phyloP scores from a whole-genome alignment of 805 yeast genomes.

The Ogataea chonburiensis region DNA sequence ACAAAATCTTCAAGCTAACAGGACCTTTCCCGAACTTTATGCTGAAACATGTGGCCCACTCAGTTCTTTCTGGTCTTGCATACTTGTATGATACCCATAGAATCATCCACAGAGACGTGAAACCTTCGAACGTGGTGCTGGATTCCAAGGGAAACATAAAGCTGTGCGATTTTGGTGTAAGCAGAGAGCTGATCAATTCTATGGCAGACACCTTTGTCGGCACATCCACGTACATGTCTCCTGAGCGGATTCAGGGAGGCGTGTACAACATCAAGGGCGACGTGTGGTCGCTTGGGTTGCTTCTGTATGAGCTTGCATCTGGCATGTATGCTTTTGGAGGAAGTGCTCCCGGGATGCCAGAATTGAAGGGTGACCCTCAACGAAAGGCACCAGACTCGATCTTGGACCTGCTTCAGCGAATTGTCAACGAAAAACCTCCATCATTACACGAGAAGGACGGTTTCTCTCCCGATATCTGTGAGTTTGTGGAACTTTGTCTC shows the following conservation, averaged over 20 bases:
- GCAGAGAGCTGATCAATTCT: slow-evolving; percentile 87
- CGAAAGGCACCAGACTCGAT: slow-evolving; percentile 71
- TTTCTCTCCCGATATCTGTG: slow-evolving; percentile 52
- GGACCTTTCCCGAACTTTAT: slow-evolving; percentile 70
- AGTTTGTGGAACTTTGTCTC: slow-evolving; percentile 72
- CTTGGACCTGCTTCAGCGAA: slow-evolving; percentile 83
- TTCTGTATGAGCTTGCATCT: slow-evolving; percentile 83
- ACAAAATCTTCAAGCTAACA: slow-evolving; percentile 60
- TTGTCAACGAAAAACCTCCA: slow-evolving; percentile 93
- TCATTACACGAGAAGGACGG: slow-evolving; percentile 45
- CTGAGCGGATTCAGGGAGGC: slow-evolving; percentile 95
- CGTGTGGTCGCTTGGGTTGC: slow-evolving; percentile 94
- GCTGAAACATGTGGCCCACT: slow-evolving; percentile 68
- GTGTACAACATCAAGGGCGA: slow-evolving; percentile 93
- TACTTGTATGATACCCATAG: slow-evolving; percentile 81
- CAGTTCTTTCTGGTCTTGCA: slow-evolving; percentile 76
- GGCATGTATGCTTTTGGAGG: slow-evolving; percentile 78
- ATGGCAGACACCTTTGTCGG: slow-evolving; percentile 98
- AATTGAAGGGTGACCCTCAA: slow-evolving; percentile 19
- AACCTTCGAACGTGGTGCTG: slow-evolving; percentile 90
- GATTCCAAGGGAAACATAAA: slow-evolving; percentile 85
- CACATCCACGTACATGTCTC: slow-evolving; percentile 96
- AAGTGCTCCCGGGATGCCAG: slow-evolving; percentile 25
- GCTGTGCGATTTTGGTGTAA: slow-evolving; percentile 95
- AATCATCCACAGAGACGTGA: slow-evolving; percentile 93